These are phyloP conservation scores for Chloranthus sessilifolius DNA, from an alignment of 164 flowering plant genomes.

Conservation along the genomic window DNA sequence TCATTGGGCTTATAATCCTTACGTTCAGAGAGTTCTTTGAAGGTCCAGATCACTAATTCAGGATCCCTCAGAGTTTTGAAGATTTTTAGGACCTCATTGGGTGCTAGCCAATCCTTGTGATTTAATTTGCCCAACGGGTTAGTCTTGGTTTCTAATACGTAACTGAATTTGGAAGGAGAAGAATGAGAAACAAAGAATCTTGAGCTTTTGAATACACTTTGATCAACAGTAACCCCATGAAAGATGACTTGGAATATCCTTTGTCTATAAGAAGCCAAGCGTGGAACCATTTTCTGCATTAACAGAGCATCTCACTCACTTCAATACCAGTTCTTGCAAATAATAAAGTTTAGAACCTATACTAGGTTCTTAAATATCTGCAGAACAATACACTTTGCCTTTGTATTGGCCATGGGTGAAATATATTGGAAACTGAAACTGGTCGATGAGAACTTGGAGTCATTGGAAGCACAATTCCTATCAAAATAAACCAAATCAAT, in stretches of 20 bases:
- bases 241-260: not conserved
- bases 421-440: no score
- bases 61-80: constrained; percentile 51
- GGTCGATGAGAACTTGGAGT: no score
- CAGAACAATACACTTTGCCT: no score
- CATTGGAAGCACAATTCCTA: no score
- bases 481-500: no score
- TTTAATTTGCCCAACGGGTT: constrained; percentile 17
- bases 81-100: constrained; percentile 44
- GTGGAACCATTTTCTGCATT: constrained; percentile 4
- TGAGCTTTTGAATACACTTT: constrained; percentile 2
- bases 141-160: not conserved
- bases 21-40: constrained; percentile 47
- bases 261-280: not conserved
- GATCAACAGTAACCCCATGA: constrained; percentile 1
- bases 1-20: constrained; percentile 80
- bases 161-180: constrained; percentile 1
- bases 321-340: no score
- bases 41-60: constrained; percentile 25
- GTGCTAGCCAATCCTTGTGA: constrained; percentile 85
- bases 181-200: constrained; percentile 1
- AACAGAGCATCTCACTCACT: no score
- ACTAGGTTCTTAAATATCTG: no score
- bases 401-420: no score
- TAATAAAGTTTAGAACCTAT: no score